Percentiles rank a stretch among this genome's conserved stretches.
Evolutionary conservation across 352 stramenopile species (phyloP).

Genomic region (Pythium sp.): DNA sequence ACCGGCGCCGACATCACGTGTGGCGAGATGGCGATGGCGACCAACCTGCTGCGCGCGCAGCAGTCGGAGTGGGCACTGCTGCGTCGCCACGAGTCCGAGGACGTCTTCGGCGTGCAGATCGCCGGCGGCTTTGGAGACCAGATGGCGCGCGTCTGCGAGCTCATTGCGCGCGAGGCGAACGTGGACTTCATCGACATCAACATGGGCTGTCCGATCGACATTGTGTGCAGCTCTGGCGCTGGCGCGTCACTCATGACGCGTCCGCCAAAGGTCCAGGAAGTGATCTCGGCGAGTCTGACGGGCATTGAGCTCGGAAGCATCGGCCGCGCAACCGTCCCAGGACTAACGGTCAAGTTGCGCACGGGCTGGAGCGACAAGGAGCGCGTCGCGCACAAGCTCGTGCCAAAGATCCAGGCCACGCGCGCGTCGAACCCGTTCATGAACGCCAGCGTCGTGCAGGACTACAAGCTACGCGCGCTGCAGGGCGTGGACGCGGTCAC

Average conservation of each 20-base stretch:
- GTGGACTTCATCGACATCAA: conserved; percentile 99
- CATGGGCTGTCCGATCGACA: conserved; percentile 98
- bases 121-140: conserved; percentile 91
- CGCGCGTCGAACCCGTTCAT: conserved; percentile 63
- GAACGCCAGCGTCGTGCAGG: conserved; percentile 71
- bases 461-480: conserved; percentile 62
- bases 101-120: conserved; percentile 98
- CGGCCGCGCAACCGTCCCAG: conserved; percentile 36
- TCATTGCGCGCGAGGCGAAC: conserved; percentile 91
- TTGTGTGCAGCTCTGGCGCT: conserved; percentile 85
- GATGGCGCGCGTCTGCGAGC: conserved; percentile 90
- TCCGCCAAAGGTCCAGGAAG: conserved; percentile 84
- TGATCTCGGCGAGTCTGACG: conserved; percentile 88
- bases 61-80: conserved; percentile 97
- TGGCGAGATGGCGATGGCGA: conserved; percentile 97
- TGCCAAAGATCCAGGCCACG: conserved; percentile 87
- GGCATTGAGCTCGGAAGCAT: conserved; percentile 71
- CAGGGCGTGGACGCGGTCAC: conserved; percentile 75
- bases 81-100: conserved; percentile 94
- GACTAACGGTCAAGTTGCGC: conserved; percentile 98
- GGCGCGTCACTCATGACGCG: conserved; percentile 95
- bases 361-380: conserved; percentile 97
- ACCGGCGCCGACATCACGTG: conserved; percentile 99
- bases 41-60: conserved; percentile 93
- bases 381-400: conserved; percentile 92